Percentiles rank a stretch among this genome's conserved stretches.
phyloP scores from a whole-genome alignment of 805 yeast genomes.

The Zygosaccharomyces kombuchaensis region DNA sequence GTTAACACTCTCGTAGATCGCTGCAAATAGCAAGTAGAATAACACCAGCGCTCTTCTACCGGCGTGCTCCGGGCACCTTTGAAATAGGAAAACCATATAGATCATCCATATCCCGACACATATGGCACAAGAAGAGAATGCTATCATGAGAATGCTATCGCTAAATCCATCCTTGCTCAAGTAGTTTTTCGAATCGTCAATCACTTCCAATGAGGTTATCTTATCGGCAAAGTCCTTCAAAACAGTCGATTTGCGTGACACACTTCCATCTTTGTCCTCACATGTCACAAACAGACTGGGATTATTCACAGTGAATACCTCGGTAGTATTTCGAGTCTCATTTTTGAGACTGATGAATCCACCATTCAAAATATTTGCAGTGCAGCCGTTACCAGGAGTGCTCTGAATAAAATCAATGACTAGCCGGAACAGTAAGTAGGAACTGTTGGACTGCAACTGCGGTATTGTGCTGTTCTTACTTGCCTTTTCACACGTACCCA shows the following conservation, averaged over 20 bases:
- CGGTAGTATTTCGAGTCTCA: neutral
- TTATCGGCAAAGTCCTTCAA: slow-evolving; percentile 7
- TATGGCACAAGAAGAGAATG: slow-evolving; percentile 51
- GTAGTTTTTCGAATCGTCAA: slow-evolving; percentile 6
- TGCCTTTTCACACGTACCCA: neutral
- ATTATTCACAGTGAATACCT: slow-evolving; percentile 16
- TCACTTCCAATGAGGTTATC: slow-evolving; percentile 6
- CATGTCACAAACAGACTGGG: slow-evolving; percentile 21
- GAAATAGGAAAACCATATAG: slow-evolving; percentile 49
- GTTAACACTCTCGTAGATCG: slow-evolving; percentile 50
- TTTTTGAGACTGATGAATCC: slow-evolving; percentile 15
- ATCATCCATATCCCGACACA: slow-evolving; percentile 71
- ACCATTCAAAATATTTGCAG: slow-evolving; percentile 16
- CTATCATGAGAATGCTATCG: slow-evolving; percentile 40
- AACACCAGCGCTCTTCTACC: slow-evolving; percentile 56
- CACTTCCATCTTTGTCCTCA: neutral
- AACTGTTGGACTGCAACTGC: slow-evolving; percentile 1
- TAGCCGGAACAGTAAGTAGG: slow-evolving; percentile 11
- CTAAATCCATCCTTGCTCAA: slow-evolving; percentile 35
- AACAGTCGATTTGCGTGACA: slow-evolving; percentile 6
- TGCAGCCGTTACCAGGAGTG: slow-evolving; percentile 14
- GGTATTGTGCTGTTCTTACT: neutral
- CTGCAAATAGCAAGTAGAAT: slow-evolving; percentile 52
- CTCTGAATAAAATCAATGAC: slow-evolving; percentile 9
- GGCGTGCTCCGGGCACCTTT: slow-evolving; percentile 41